phyloP scores from a whole-genome alignment of 1,284 basidiomycete genomes.

The Gymnopus androsaceus region DNA sequence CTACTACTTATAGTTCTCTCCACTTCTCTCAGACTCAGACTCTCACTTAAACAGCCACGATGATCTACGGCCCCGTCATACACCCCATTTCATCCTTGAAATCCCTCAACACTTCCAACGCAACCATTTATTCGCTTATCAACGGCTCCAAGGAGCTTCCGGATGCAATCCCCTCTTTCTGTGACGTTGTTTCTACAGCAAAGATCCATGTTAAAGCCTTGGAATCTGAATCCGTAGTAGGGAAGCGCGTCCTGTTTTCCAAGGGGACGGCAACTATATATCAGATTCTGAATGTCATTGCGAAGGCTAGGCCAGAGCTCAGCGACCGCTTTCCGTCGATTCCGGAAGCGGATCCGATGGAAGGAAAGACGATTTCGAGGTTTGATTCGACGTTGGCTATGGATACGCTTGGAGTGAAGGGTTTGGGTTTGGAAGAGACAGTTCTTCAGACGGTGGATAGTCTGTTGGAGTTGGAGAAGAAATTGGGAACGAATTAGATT shows the following conservation, averaged over 20 bases:
- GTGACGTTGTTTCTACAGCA: constrained; percentile 9
- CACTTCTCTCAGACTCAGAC: not conserved
- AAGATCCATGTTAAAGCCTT: constrained; percentile 9
- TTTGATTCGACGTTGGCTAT: not conserved
- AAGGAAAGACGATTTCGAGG: not conserved
- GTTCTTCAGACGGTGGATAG: constrained; percentile 12
- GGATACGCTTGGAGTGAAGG: not conserved
- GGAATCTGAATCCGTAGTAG: not conserved
- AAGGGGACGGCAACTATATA: not conserved
- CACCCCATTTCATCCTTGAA: constrained; percentile 3
- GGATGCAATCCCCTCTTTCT: not conserved
- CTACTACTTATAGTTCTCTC: not conserved
- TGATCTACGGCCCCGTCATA: constrained; percentile 2
- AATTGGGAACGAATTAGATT: not conserved
- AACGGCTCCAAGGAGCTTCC: not conserved
- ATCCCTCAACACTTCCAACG: constrained; percentile 6
- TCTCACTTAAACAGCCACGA: not conserved
- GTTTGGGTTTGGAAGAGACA: constrained; percentile 3
- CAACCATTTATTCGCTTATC: not conserved
- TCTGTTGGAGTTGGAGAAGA: constrained; percentile 11
- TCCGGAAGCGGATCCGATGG: not conserved
- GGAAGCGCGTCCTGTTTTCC: constrained; percentile 4
- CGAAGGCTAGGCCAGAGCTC: not conserved
- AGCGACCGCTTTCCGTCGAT: not conserved
- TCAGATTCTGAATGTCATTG: not conserved